phyloP scores from a whole-genome alignment of 495 filamentous ascomycete species.

The Astrothelium macrocarpum region DNA sequence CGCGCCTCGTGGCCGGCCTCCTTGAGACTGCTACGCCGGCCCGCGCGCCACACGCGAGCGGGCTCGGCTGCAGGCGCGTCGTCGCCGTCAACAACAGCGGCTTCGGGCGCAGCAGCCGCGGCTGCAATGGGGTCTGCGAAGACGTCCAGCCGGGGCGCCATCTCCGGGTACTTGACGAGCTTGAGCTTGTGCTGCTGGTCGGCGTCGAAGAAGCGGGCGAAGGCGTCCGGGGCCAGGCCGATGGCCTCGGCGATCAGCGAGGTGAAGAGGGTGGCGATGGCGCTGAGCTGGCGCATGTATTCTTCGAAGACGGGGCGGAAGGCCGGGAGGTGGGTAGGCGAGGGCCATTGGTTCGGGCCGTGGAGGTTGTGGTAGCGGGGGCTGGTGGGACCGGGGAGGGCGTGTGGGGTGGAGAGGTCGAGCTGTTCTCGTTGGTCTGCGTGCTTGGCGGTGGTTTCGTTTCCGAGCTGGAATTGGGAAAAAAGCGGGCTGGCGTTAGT shows the following conservation, averaged over 20 bases:
- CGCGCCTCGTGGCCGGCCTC: constrained; percentile 19
- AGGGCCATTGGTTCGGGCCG: constrained; percentile 89
- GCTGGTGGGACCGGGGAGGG: constrained; percentile 49
- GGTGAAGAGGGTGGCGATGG: constrained; percentile 66
- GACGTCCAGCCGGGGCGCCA: constrained; percentile 31
- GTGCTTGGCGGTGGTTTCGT: constrained; percentile 34
- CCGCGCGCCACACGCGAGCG: constrained; percentile 48
- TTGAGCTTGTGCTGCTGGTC: constrained; percentile 86
- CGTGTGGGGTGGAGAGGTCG: constrained; percentile 72
- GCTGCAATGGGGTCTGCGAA: constrained; percentile 22
- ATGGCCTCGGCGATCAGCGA: constrained; percentile 80
- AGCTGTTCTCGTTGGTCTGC: constrained; percentile 77
- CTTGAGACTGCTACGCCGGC: constrained; percentile 35
- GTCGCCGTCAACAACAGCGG: constrained; percentile 60
- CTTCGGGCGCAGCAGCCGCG: constrained; percentile 18
- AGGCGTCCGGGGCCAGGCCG: constrained; percentile 58
- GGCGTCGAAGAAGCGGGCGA: constrained; percentile 72
- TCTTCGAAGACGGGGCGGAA: constrained; percentile 61
- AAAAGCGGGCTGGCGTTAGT: background rate
- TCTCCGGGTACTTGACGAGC: constrained; percentile 77
- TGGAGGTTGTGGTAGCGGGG: constrained; percentile 72
- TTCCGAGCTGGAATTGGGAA: constrained; percentile 25
- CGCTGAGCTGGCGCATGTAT: constrained; percentile 67
- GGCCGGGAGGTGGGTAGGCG: constrained; percentile 50
- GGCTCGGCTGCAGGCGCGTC: constrained; percentile 90